phyloP scores from a whole-genome alignment of 169 alveolate genomes.

The Plasmodium reichenowi region DNA sequence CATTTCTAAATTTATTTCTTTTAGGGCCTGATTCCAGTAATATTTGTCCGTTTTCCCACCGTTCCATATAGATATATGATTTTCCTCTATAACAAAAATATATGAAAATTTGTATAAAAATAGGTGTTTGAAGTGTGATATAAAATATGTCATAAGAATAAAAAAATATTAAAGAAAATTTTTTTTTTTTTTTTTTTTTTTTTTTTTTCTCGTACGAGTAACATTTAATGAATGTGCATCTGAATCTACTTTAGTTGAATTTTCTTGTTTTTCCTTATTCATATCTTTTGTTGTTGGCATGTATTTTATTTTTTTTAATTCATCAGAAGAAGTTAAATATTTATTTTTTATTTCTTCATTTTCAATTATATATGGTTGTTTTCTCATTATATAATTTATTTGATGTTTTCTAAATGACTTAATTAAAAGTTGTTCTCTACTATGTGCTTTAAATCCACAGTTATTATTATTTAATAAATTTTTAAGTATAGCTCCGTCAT shows the following conservation, averaged over 20 bases:
- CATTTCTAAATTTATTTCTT: slow-evolving; percentile 83
- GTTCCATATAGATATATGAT: slow-evolving; percentile 80
- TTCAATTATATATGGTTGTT: slow-evolving; percentile 71
- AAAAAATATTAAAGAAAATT: background rate
- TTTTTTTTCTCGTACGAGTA: slow-evolving; percentile 10
- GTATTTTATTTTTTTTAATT: slow-evolving; percentile 43
- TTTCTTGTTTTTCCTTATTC: background rate
- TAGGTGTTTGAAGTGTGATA: background rate
- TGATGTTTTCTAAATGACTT: slow-evolving; percentile 69
- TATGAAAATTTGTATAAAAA: background rate
- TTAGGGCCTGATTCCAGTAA: slow-evolving; percentile 84
- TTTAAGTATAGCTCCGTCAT: slow-evolving; percentile 54
- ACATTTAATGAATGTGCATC: background rate
- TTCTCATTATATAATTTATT: slow-evolving; percentile 60
- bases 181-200: background rate
- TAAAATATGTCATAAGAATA: background rate
- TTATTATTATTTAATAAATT: slow-evolving; percentile 55
- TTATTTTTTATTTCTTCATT: slow-evolving; percentile 64
- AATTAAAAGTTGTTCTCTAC: slow-evolving; percentile 38
- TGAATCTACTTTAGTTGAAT: background rate
- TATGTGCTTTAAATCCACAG: slow-evolving; percentile 66
- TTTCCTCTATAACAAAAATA: slow-evolving; percentile 29
- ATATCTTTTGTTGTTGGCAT: slow-evolving; percentile 17
- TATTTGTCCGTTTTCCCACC: slow-evolving; percentile 83
- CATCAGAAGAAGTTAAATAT: slow-evolving; percentile 58